Evolutionary conservation across 2,329 filamentous ascomycete species (phyloP).

Genomic region (Cladobotryum protrusum): DNA sequence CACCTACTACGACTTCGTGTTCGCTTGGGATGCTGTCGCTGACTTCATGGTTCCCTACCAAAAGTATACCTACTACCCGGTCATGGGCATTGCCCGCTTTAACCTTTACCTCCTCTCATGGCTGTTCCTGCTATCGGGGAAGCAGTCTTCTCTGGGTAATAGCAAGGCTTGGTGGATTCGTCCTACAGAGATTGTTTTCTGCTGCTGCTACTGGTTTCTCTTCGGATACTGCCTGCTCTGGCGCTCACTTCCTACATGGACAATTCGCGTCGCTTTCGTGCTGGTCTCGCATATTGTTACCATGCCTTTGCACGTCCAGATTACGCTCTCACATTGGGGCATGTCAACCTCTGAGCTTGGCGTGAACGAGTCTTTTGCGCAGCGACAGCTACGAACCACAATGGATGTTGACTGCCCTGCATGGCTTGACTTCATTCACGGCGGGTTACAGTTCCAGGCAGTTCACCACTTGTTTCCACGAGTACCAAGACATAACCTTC

Average conservation of each 20-base stretch:
- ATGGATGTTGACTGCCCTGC: slow-evolving; percentile 87
- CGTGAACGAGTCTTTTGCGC: slow-evolving; percentile 76
- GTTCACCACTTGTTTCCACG: slow-evolving; percentile 82
- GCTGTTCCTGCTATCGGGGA: slow-evolving; percentile 54
- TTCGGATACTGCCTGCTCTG: slow-evolving; percentile 77
- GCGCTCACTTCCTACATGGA: slow-evolving; percentile 28
- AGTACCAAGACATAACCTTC: slow-evolving; percentile 78
- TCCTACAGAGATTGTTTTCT: slow-evolving; percentile 10
- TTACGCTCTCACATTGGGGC: slow-evolving; percentile 85
- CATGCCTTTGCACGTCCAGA: slow-evolving; percentile 79
- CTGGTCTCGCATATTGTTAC: slow-evolving; percentile 76
- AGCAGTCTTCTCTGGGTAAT: slow-evolving; percentile 61
- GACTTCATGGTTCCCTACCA: slow-evolving; percentile 67
- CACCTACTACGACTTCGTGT: slow-evolving; percentile 76
- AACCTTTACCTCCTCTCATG: slow-evolving; percentile 81
- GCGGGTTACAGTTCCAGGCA: slow-evolving; percentile 82
- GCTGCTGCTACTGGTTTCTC: slow-evolving; percentile 79
- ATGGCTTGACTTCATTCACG: slow-evolving; percentile 87
- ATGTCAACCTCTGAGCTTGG: slow-evolving; percentile 89
- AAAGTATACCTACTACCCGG: slow-evolving; percentile 74
- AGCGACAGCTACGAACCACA: slow-evolving; percentile 85
- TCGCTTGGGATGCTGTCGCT: slow-evolving; percentile 64
- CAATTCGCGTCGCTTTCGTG: slow-evolving; percentile 65
- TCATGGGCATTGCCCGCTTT: slow-evolving; percentile 76
- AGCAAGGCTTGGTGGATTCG: slow-evolving; percentile 62